phyloP scores from a whole-genome alignment of 2,329 filamentous ascomycete genomes.

The Huntiella abstrusa region DNA sequence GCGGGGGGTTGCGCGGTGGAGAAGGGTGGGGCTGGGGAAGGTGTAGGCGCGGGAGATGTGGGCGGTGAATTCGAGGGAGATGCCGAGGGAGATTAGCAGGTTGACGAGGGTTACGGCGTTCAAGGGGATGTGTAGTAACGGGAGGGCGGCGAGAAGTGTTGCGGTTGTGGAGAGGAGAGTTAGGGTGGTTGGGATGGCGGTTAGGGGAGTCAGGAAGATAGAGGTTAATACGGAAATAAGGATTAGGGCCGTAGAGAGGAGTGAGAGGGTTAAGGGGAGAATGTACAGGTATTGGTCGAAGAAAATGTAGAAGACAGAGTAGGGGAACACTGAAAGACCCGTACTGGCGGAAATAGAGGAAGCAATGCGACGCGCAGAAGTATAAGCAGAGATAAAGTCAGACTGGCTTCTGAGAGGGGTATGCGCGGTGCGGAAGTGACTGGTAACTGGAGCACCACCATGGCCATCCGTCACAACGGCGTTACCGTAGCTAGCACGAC shows the following conservation, averaged over 20 bases:
- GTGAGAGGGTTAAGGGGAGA: slow-evolving; percentile 54
- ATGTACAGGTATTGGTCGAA: slow-evolving; percentile 93
- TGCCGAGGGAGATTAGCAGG: slow-evolving; percentile 89
- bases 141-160: slow-evolving; percentile 92
- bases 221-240: slow-evolving; percentile 72
- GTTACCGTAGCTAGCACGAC: slow-evolving; percentile 69
- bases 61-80: slow-evolving; percentile 91
- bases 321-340: slow-evolving; percentile 74
- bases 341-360: slow-evolving; percentile 53
- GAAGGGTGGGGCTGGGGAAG: slow-evolving; percentile 67
- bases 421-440: slow-evolving; percentile 82
- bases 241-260: slow-evolving; percentile 65
- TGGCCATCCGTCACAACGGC: slow-evolving; percentile 62
- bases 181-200: slow-evolving; percentile 61
- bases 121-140: slow-evolving; percentile 66
- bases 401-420: slow-evolving; percentile 70
- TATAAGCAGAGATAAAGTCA: slow-evolving; percentile 85
- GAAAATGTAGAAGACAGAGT: slow-evolving; percentile 97
- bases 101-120: slow-evolving; percentile 95
- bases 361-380: slow-evolving; percentile 73
- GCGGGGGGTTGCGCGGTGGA: slow-evolving; percentile 34
- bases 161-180: slow-evolving; percentile 88
- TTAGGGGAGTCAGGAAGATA: slow-evolving; percentile 69
- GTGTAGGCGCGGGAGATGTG: slow-evolving; percentile 93
- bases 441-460: slow-evolving; percentile 51